Conservation (phyloP, 1,284 basidiomycete genomes). For the Rhizopogon parksii region DNA sequence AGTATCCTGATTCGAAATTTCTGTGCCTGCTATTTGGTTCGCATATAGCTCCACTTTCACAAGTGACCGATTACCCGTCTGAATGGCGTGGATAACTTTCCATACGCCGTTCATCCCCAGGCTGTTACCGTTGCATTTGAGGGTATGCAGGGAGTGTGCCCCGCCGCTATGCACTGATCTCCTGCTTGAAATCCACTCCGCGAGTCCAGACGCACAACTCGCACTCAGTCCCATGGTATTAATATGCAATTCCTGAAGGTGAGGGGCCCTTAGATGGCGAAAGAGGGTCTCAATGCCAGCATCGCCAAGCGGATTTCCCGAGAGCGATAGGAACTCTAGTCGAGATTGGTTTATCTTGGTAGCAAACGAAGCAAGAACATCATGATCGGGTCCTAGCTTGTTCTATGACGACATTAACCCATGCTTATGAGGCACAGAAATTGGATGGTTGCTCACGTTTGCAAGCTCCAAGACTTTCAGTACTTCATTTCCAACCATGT, state of each 20-base stretch:
- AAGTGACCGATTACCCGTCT: slow-evolving; percentile 44
- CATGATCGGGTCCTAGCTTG: slow-evolving; percentile 17
- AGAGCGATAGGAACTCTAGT: slow-evolving; percentile 24
- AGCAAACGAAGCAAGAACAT: slow-evolving; percentile 23
- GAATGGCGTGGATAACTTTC: slow-evolving; percentile 40
- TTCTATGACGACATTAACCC: slow-evolving; percentile 18
- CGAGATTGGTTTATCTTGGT: slow-evolving; percentile 21
- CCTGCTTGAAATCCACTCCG: slow-evolving; percentile 21
- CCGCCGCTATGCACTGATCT: slow-evolving; percentile 8
- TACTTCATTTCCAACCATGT: slow-evolving; percentile 40
- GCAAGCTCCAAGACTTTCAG: slow-evolving; percentile 47
- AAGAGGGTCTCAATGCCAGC: slow-evolving; percentile 23
- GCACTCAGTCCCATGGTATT: slow-evolving; percentile 24
- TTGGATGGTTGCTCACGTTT: slow-evolving; percentile 39
- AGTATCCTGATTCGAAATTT: slow-evolving; percentile 3
- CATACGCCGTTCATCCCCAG: slow-evolving; percentile 41
- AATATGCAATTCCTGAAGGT: slow-evolving; percentile 25
- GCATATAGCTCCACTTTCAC: slow-evolving; percentile 45
- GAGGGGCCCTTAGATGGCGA: slow-evolving; percentile 23
- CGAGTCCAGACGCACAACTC: slow-evolving; percentile 21
- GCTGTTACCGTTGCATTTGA: slow-evolving; percentile 53
- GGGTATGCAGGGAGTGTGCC: slow-evolving; percentile 40
- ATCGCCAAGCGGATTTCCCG: slow-evolving; percentile 23
- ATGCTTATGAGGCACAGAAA: background rate
- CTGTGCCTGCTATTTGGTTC: slow-evolving; percentile 30